Evolutionary conservation across 805 yeast genomes (phyloP).

Genomic region (Candida fluviatilis): DNA sequence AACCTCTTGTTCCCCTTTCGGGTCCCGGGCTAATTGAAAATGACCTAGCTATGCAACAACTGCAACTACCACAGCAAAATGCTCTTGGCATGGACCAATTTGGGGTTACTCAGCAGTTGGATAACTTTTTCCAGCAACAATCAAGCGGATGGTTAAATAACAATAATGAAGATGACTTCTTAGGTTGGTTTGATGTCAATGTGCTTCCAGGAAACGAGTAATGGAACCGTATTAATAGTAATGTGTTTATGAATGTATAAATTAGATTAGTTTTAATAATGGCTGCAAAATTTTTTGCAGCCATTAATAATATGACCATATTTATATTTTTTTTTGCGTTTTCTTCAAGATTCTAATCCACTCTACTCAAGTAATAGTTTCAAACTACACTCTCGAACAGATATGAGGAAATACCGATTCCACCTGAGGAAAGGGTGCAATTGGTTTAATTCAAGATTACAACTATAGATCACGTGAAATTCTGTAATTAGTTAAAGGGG

Average conservation of each 20-base stretch:
- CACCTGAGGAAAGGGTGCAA: too few species aligned
- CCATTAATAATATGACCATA: too few species aligned
- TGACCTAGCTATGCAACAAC: constrained; percentile 2
- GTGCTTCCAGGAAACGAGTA: constrained; percentile 15
- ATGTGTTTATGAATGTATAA: constrained; percentile 3
- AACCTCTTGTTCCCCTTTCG: constrained; percentile 47
- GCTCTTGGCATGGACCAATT: constrained; percentile 4
- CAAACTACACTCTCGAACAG: too few species aligned
- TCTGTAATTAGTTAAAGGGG: not conserved
- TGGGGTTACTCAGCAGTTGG: constrained; percentile 33
- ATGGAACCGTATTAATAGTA: not conserved
- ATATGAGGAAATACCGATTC: too few species aligned
- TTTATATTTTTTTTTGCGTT: too few species aligned
- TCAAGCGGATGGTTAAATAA: constrained; percentile 83
- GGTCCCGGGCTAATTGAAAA: not conserved
- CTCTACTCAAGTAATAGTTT: too few species aligned
- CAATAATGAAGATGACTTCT: constrained; percentile 70
- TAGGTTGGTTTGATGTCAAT: constrained; percentile 91
- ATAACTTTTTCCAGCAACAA: constrained; percentile 72
- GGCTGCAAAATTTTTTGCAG: not conserved
- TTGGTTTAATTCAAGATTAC: too few species aligned
- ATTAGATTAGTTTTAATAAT: not conserved
- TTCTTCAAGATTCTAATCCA: too few species aligned
- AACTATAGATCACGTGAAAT: constrained; percentile 2
- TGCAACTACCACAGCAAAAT: constrained; percentile 6